phyloP scores from a whole-genome alignment of 805 yeast species.

The Kluyveromyces aestuarii region DNA sequence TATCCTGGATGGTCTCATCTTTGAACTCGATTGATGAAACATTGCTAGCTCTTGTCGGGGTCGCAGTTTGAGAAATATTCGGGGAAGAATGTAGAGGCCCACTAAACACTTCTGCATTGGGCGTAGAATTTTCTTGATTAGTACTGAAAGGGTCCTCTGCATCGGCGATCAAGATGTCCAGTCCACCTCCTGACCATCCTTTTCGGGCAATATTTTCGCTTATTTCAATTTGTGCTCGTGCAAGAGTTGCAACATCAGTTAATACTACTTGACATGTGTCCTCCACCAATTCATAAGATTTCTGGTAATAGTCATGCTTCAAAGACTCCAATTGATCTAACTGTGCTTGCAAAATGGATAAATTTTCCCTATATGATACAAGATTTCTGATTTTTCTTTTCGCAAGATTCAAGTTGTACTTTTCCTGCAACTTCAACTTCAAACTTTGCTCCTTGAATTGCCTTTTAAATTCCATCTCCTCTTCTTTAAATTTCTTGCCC shows the following conservation, averaged over 20 bases:
- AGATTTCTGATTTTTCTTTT: slow-evolving; percentile 56
- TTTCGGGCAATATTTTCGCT: slow-evolving; percentile 74
- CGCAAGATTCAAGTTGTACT: slow-evolving; percentile 48
- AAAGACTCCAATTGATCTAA: slow-evolving; percentile 71
- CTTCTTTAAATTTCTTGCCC: slow-evolving; percentile 32
- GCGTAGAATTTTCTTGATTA: slow-evolving; percentile 18
- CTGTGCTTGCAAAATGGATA: slow-evolving; percentile 59
- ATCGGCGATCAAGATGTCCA: slow-evolving; percentile 55
- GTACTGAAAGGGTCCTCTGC: slow-evolving; percentile 54
- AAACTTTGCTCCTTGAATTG: slow-evolving; percentile 45
- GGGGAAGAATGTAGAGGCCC: background rate
- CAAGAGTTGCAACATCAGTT: slow-evolving; percentile 49
- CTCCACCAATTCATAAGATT: slow-evolving; percentile 52
- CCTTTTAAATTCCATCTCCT: slow-evolving; percentile 46
- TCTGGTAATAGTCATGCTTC: slow-evolving; percentile 66
- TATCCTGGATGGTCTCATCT: background rate
- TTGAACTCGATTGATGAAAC: background rate
- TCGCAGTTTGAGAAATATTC: background rate
- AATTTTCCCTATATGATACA: slow-evolving; percentile 54
- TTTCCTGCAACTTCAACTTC: slow-evolving; percentile 50
- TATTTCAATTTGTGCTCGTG: slow-evolving; percentile 73
- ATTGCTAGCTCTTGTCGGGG: background rate
- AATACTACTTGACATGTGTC: slow-evolving; percentile 49
- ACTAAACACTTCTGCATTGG: background rate
- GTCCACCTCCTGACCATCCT: slow-evolving; percentile 83